Conservation (phyloP, 2,329 filamentous ascomycete genomes). For the Colletotrichum siamense region DNA sequence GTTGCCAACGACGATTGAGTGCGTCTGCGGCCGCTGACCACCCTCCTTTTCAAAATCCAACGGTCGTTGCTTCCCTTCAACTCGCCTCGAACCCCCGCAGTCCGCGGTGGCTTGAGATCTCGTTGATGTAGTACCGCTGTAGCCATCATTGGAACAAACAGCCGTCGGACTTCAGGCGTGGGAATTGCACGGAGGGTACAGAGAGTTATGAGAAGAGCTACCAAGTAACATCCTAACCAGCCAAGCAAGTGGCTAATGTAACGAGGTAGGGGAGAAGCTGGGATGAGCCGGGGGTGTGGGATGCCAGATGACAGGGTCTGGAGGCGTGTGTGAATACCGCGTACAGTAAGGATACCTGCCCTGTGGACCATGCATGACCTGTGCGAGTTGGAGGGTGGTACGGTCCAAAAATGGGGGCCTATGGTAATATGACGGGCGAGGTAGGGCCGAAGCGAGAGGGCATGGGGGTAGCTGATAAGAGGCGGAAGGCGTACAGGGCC, state of each 20-base stretch:
- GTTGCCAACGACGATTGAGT: background rate
- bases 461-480: conserved; percentile 7
- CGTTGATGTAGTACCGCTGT: background rate
- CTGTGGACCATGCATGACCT: background rate
- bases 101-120: background rate
- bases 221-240: background rate
- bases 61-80: background rate
- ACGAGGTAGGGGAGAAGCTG: conserved; percentile 2
- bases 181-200: background rate
- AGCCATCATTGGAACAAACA: background rate
- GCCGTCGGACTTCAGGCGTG: background rate
- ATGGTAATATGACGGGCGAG: background rate
- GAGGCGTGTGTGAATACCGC: background rate
- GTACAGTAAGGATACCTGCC: background rate
- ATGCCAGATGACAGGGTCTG: conserved; percentile 2
- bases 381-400: background rate
- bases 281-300: conserved; percentile 8
- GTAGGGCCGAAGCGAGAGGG: conserved; percentile 11
- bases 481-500: background rate
- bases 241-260: conserved; percentile 17
- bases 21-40: conserved; percentile 11
- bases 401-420: background rate
- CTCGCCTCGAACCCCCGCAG: background rate
- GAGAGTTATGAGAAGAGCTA: background rate
- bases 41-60: background rate